Base-by-base conservation (phyloP, 2,329 filamentous ascomycete species). In the Epichloe typhina region DNA sequence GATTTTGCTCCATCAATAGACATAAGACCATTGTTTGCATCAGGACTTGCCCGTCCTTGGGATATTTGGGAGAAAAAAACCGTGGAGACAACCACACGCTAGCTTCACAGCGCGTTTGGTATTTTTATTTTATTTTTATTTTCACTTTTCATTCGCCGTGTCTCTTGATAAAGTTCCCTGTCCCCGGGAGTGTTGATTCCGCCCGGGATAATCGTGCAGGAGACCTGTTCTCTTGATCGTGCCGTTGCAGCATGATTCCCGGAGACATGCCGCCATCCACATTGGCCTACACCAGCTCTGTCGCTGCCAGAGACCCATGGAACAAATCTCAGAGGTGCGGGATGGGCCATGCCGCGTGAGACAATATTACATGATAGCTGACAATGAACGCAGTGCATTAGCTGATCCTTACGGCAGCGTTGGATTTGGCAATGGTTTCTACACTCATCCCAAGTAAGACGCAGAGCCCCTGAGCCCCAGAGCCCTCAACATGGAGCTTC, bases 261-360 rank as follows among this genome's bases (percentile, higher is more conserved):
- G 62, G 64, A 60, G 64, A 68, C 55, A 72, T 74, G 71, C 66
- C 70, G 43, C 71, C 72, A 56, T 67, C 70, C 59, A 70, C 74
- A 50, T 67, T 72, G 67, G 65, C 69, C 55, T 76, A 75, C 64
- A 71, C 69, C 61, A 66, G 64, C 55, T 61, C 72, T 57, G 65
- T 66, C 59, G 68, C 69, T 63, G 64, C 72, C 54, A 70, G 68
- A 63, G 69, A 72, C 58, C 68, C 72, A 52, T 77, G 75, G 75
- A 69, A 70, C 56, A 62, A 72, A 56, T 66, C 70, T 57, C 73
- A 71, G 66, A 79, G 74, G 75, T 79, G 71, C 70, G 73, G 19
- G 17, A 41, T 43, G 23, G 23, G 43, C 23, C 23, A 44, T 26
- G 19, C 35, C 26, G 44, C 23, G 41, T 39, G 35, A 46, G 31